Evolutionary conservation across 768 basidiomycete species (phyloP).

Genomic region (Suillus alpinus): DNA sequence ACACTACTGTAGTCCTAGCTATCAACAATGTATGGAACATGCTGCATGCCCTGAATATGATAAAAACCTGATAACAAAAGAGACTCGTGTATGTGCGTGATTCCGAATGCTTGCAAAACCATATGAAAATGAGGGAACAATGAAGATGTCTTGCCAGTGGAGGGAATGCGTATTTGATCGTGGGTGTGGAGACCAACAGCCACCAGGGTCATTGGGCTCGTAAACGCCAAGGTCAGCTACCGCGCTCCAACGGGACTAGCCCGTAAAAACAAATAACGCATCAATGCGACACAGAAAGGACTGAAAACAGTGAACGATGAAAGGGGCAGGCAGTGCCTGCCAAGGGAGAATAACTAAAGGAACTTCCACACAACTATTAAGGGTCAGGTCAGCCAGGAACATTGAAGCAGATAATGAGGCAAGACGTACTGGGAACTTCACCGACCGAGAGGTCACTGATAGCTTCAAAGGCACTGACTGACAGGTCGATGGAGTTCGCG

Average conservation of each 20-base stretch:
- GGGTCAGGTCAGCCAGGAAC: not conserved
- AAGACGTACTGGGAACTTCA: constrained; percentile 51
- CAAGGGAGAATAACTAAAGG: constrained; percentile 10
- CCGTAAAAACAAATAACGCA: constrained; percentile 9
- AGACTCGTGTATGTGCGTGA: not conserved
- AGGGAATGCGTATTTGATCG: constrained; percentile 17
- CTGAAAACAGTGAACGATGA: constrained; percentile 5
- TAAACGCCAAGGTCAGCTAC: constrained; percentile 16
- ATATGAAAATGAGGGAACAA: constrained; percentile 6
- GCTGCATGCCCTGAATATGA: constrained; percentile 3
- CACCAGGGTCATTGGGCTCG: constrained; percentile 45
- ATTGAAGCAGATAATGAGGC: not conserved
- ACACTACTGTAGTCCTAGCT: constrained; percentile 10
- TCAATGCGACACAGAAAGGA: constrained; percentile 13
- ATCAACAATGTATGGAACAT: constrained; percentile 7
- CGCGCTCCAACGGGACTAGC: constrained; percentile 17
- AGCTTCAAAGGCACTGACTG: constrained; percentile 59
- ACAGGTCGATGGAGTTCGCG: constrained; percentile 70
- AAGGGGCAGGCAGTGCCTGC: constrained; percentile 17
- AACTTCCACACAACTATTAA: not conserved
- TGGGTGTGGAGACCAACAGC: constrained; percentile 29
- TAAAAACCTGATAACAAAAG: constrained; percentile 19
- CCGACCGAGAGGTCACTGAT: constrained; percentile 54
- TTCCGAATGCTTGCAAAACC: not conserved
- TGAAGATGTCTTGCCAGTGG: constrained; percentile 13